Evolutionary conservation across 2,329 filamentous ascomycete genomes (phyloP).

Genomic region (Hawksworthiomyces lignivorus): DNA sequence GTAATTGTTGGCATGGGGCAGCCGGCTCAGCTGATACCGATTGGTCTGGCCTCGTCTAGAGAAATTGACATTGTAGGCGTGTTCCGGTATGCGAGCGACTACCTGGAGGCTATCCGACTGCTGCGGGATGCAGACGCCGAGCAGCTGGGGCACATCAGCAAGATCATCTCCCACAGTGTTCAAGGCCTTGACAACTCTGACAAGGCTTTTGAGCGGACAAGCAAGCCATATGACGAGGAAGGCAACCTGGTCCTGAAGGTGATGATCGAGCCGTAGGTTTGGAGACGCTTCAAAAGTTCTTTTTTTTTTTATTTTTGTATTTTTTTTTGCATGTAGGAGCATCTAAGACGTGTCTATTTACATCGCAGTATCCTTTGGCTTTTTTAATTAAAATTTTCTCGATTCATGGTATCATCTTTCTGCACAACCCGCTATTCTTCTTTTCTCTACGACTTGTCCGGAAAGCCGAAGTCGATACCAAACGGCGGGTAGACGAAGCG

Average conservation of each 20-base stretch:
- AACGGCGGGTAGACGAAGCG: conserved; percentile 64
- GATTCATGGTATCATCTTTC: no score
- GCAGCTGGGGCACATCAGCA: conserved; percentile 55
- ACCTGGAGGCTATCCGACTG: conserved; percentile 47
- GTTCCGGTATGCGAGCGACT: conserved; percentile 68
- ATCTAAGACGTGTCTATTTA: no score
- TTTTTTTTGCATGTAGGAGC: no score
- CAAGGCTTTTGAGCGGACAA: conserved; percentile 65
- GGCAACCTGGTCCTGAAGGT: conserved; percentile 71
- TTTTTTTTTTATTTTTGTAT: no score
- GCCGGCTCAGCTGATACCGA: conserved; percentile 60
- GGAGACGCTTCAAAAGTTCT: not conserved
- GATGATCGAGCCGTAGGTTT: conserved; percentile 42
- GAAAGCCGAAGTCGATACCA: conserved; percentile 62
- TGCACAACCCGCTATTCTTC: no score
- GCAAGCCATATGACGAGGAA: conserved; percentile 59
- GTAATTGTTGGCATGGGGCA: conserved; percentile 67
- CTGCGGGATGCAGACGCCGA: conserved; percentile 37
- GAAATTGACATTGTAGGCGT: conserved; percentile 66
- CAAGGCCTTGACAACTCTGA: conserved; percentile 53
- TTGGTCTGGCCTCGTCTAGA: conserved; percentile 59
- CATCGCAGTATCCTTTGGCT: no score
- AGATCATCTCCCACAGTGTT: conserved; percentile 65
- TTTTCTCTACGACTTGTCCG: conserved; percentile 44
- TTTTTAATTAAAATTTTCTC: no score